Evolutionary conservation across 805 yeast genomes (phyloP), one percentile per base, ranked within the genome.

Genomic region (Candida patagonica): DNA sequence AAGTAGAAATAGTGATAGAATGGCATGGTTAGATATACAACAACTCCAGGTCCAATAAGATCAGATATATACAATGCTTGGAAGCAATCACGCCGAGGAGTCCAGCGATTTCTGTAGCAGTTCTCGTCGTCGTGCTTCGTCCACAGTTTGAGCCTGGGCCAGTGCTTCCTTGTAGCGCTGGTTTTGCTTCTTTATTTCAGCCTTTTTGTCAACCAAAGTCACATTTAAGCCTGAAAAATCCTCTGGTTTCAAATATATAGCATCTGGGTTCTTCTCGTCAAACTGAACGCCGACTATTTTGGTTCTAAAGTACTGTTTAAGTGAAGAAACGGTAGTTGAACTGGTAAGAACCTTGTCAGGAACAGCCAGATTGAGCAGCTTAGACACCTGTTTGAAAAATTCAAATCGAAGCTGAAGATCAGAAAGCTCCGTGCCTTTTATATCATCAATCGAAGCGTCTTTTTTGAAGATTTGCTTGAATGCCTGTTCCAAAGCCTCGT

Each of bases 201-300:
- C 66, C 50, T 68, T 76, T 32, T 71, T 62, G 42, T 71, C 76
- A 44, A 77, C 63, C 45, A 60, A 24, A 1, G 46, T 47, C 23
- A 61, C 43, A 42, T 81, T 83, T 4, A 73, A 65, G 29, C 80
- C 75, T 23, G 60, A 65, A 52, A 75, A 81, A 33, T 73, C 78
- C 22, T 65, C 66, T 6, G 65, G 57, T 42, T 74, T 64, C 49
- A 84, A 65, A 45, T 77, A 75, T 41, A 84, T 73, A 22, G 85
- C 89, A 51, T 80, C 73, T n/a, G 92, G 87, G 52, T 77, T 73
- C 55, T 77, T 71, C 54, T 80, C 87, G 50, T 72, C 73, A 47
- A 63, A 70, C 50, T 68, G 64, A 15, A 53, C 49, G 17, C 68
- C 67, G 20, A 70, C 62, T n/a, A 68, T 55, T 41, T 60, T 45